Evolutionary conservation across 139 green algal species (phyloP).

Genomic region (Chlamydomonas eustigma): DNA sequence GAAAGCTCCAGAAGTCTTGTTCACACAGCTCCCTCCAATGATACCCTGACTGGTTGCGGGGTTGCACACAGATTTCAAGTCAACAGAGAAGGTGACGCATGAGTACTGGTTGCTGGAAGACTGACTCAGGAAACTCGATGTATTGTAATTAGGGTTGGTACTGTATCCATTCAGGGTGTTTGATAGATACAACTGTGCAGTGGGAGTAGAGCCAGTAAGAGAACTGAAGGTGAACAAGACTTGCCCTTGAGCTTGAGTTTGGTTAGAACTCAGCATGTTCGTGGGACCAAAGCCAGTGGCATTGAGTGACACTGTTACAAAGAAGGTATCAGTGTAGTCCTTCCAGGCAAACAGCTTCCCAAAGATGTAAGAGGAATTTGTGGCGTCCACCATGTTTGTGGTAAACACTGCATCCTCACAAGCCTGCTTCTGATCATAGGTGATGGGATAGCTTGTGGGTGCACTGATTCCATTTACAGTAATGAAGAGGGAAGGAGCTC

Average conservation of each 20-base stretch:
- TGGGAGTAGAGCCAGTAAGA: not conserved
- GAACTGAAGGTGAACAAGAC: not conserved
- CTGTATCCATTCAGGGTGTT: not conserved
- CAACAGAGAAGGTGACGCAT: not conserved
- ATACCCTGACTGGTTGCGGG: not conserved
- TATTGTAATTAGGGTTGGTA: not conserved
- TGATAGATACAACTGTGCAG: not conserved
- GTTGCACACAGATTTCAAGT: not conserved
- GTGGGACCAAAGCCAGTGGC: not conserved
- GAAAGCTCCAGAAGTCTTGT: too few relatives aligned
- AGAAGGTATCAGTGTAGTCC: slow-evolving; percentile 13
- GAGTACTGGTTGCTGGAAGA: not conserved
- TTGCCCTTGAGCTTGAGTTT: not conserved
- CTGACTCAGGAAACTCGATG: not conserved
- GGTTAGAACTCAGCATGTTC: too few relatives aligned
- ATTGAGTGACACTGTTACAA: slow-evolving; percentile 9
- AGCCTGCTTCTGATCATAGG: slow-evolving; percentile 2
- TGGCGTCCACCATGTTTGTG: not conserved
- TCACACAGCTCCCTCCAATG: not conserved
- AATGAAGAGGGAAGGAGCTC: not conserved
- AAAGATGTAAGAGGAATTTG: not conserved
- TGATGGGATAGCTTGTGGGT: slow-evolving; percentile 9
- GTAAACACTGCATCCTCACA: not conserved
- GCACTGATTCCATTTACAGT: not conserved
- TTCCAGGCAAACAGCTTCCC: not conserved